Percentiles rank a stretch among this genome's conserved stretches.
Evolutionary conservation across 2,329 filamentous ascomycete species (phyloP).

Genomic region (Allantophomopsis lycopodina): DNA sequence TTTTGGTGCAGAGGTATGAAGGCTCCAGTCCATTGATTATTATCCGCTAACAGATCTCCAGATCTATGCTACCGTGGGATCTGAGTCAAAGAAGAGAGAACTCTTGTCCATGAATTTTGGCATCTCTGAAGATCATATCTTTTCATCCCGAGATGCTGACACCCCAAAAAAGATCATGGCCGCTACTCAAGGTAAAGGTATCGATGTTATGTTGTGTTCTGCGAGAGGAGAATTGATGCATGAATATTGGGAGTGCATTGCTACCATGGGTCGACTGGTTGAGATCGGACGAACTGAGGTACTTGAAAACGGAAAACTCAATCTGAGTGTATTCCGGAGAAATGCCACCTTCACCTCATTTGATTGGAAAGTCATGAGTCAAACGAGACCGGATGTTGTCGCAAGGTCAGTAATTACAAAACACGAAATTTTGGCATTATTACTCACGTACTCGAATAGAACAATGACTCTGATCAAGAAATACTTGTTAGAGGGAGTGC

Average conservation of each 20-base stretch:
- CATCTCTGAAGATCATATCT: slow-evolving; percentile 5
- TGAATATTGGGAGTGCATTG: slow-evolving; percentile 18
- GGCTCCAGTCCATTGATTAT: no score
- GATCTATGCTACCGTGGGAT: slow-evolving; percentile 12
- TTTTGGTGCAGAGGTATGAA: no score
- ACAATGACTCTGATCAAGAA: no score
- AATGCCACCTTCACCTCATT: no score
- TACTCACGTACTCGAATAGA: no score
- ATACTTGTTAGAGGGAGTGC: no score
- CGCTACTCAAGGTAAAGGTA: slow-evolving; percentile 10
- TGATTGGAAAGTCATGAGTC: no score
- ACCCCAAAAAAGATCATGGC: slow-evolving; percentile 11
- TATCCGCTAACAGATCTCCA: neutral
- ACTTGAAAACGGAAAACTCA: no score
- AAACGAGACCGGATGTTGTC: no score
- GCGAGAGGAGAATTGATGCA: slow-evolving; percentile 9
- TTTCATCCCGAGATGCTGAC: slow-evolving; percentile 3
- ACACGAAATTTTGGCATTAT: no score
- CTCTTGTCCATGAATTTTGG: slow-evolving; percentile 5
- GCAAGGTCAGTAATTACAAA: no score
- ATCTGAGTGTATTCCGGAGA: no score
- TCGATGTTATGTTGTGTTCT: slow-evolving; percentile 14
- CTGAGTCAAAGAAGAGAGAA: slow-evolving; percentile 3
- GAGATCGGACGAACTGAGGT: slow-evolving; percentile 8
- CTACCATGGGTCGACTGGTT: slow-evolving; percentile 21